Conservation (phyloP, 331 rosid species). For the Rosa hybrid region DNA sequence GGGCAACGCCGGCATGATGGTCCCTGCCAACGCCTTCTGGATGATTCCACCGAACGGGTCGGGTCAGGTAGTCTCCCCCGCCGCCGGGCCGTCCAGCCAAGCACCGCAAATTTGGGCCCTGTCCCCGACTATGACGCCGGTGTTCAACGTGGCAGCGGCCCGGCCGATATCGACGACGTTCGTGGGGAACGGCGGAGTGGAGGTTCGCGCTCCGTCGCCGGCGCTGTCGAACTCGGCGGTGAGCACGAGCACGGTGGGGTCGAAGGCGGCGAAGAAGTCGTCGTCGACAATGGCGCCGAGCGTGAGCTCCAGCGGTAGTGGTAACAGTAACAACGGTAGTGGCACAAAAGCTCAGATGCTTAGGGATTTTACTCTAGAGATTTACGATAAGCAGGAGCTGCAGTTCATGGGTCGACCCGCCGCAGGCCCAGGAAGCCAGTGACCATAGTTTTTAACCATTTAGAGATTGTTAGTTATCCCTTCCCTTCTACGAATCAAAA, state of each 20-base stretch:
- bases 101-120: slow-evolving; percentile 61
- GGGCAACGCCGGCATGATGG: slow-evolving; percentile 49
- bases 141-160: slow-evolving; percentile 49
- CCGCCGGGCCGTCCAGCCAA: slow-evolving; percentile 26
- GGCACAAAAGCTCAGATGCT: slow-evolving; percentile 46
- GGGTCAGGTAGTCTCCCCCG: background rate
- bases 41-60: slow-evolving; percentile 46
- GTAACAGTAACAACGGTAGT: slow-evolving; percentile 2
- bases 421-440: slow-evolving; percentile 29
- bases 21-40: slow-evolving; percentile 71
- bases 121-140: slow-evolving; percentile 51
- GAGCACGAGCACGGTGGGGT: slow-evolving; percentile 49
- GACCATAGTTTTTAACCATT: background rate
- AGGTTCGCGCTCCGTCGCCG: slow-evolving; percentile 8
- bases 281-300: slow-evolving; percentile 61
- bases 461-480: background rate
- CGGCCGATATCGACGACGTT: slow-evolving; percentile 47
- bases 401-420: slow-evolving; percentile 53
- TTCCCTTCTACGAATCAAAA: background rate
- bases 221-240: slow-evolving; percentile 31
- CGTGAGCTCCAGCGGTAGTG: slow-evolving; percentile 31
- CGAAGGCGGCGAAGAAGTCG: slow-evolving; percentile 41
- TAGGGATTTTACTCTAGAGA: slow-evolving; percentile 61
- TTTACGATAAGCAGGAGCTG: slow-evolving; percentile 66
- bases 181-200: slow-evolving; percentile 7